Base-by-base conservation (phyloP, 495 filamentous ascomycete genomes). In the Trichocladium uniseriatum region DNA sequence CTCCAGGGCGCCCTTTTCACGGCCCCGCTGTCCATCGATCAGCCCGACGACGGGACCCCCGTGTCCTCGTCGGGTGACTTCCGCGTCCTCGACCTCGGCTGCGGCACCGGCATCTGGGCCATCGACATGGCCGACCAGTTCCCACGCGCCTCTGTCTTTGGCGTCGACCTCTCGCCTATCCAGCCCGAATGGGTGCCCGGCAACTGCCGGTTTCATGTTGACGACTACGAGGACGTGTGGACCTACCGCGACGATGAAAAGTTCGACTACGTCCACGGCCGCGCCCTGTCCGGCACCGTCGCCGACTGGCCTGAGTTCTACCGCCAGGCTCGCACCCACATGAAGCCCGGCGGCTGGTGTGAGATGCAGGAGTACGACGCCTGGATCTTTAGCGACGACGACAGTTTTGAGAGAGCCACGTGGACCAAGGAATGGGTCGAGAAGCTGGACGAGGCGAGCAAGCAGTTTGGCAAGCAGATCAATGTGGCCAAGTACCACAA, bases 191-290 rank as follows among this genome's bases (percentile, higher is more conserved):
- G 72, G 69, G 71, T 73, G 11, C 74, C 75, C 3, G 64, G 69
- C 19, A 78, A 78, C 55, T 63, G 74, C 16, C 57, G 62, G 14
- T 81, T 80, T 57, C 72, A 78, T 51, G 65, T 82, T 39, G 79
- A 82, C 46, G 78, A 82, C 52, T 69, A 73, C 54, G 77, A 76
- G 60, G 59, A 69, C 13, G 69, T 73, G 16, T 85, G 80, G 80
- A 68, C 70, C 7, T 76, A 70, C 43, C 65, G 67, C 40, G 54
- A 66, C 7, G 57, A 65, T 7, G 62, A 76, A 42, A 53, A 73
- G 39, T 68, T 84, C 51, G 81, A 85, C 62, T 83, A 75, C 58
- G 73, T 86, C 45, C 82, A 86, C 55, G 71, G 70, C 11, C 78
- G 82, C 6, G 64, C 70, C 6, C 54, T 84, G 15, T 71, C 73